Evolutionary conservation across 2,329 filamentous ascomycete genomes (phyloP), one percentile per base, ranked within the genome.

Genomic region (Cytospora schulzeri): DNA sequence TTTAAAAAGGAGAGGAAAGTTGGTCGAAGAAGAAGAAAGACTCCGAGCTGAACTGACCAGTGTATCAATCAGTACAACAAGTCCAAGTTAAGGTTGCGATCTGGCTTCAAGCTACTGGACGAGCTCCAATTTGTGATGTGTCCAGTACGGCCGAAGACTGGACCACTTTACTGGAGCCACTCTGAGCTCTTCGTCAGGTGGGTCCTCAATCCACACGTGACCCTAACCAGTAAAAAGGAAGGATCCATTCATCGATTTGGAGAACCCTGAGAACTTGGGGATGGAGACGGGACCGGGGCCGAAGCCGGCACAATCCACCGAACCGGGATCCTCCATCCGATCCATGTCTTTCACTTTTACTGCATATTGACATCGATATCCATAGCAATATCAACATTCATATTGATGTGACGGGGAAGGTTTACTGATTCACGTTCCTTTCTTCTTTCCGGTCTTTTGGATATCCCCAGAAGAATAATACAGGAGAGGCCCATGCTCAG

Each of bases 51-150:
- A 60, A n/a, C 28, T 31, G 58, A 57, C 35, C 62, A 50, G 31
- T 53, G 45, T 57, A 65, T 29, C 48, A 53, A 65, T 29, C 48
- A 53, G 50, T 65, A 45, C 28, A 53, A 17, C 51, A 24, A 57
- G 50, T 45, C 50, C 24, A 55, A 50, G 52, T 55, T 24, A 59
- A 48, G 55, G 38, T 45, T 60, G 63, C 66, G 71, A 75, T 74
- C 71, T 73, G 71, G 71, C 70, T 71, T 73, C 68, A 70, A 70
- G 45, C 45, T 48, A 56, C 52, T 62, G 59, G 52, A 62, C 29
- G 60, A 65, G 66, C 61, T 65, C 62, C 60, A 66, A 68, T 54
- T 61, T 69, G 70, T 67, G 70, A 71, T 71, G 69, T 72, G 70
- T 68, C 70, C 70, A 69, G 62, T 66, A 64, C 65, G 54, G 62